Conservation (phyloP, 306 rosid genomes). For the Arachis hypogaea region DNA sequence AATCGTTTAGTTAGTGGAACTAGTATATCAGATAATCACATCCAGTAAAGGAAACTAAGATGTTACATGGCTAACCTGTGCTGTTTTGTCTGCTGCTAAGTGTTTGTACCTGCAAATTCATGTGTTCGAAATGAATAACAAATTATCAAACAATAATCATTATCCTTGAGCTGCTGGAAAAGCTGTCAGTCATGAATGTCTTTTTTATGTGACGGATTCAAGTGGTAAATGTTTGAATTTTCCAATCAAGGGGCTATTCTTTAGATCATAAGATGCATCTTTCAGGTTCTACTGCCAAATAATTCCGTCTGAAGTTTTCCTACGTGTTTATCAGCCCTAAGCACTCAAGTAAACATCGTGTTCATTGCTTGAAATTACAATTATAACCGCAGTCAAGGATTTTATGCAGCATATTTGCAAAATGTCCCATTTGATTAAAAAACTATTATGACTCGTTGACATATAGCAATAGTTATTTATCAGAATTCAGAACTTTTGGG, state of each 20-base stretch:
- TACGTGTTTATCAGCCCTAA: neutral
- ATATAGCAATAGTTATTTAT: neutral
- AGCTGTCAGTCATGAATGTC: neutral
- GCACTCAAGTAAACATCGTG: neutral
- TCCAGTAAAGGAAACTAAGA: neutral
- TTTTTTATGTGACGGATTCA: conserved; percentile 9
- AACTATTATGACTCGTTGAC: conserved; percentile 4
- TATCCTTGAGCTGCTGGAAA: conserved; percentile 21
- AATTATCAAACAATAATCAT: conserved; percentile 14
- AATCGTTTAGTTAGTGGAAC: conserved; percentile 8
- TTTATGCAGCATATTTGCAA: neutral
- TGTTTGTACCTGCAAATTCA: conserved; percentile 27
- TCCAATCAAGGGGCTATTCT: neutral
- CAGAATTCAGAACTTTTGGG: conserved; percentile 13
- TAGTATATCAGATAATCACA: too few relatives aligned
- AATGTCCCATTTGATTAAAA: neutral
- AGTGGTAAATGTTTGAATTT: conserved; percentile 19
- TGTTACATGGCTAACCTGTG: conserved; percentile 17
- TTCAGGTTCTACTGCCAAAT: conserved; percentile 10
- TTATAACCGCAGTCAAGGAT: neutral
- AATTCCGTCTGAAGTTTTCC: conserved; percentile 1
- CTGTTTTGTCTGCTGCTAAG: neutral
- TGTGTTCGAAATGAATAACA: conserved; percentile 1
- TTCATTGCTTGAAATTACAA: neutral
- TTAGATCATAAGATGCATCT: neutral